phyloP scores from a whole-genome alignment of 2,329 filamentous ascomycete genomes.

The Erysiphe pulchra region DNA sequence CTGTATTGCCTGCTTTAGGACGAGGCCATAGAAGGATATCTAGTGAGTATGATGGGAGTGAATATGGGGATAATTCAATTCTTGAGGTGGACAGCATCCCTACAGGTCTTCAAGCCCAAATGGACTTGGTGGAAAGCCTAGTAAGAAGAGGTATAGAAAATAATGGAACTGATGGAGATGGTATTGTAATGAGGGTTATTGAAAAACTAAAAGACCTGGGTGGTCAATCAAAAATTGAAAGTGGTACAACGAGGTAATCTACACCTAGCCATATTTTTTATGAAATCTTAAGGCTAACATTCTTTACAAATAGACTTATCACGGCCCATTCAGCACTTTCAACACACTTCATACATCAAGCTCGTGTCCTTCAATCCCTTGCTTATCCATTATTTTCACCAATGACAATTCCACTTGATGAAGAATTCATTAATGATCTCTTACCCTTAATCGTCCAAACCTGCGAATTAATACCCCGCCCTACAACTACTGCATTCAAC shows the following conservation, averaged over 20 bases:
- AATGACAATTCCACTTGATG: slow-evolving; percentile 32
- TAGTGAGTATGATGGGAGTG: slow-evolving; percentile 44
- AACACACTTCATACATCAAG: slow-evolving; percentile 50
- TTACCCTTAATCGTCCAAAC: slow-evolving; percentile 40
- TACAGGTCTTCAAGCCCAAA: slow-evolving; percentile 37
- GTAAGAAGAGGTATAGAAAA: slow-evolving; percentile 39
- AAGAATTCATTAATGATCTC: slow-evolving; percentile 41
- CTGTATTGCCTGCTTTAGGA: slow-evolving; percentile 2
- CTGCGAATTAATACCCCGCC: slow-evolving; percentile 38
- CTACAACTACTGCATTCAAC: slow-evolving; percentile 32
- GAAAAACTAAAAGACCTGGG: slow-evolving; percentile 46
- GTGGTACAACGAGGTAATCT: slow-evolving; percentile 39
- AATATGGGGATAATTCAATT: slow-evolving; percentile 49
- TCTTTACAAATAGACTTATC: slow-evolving; percentile 29
- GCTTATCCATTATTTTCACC: slow-evolving; percentile 47
- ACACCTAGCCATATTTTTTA: neutral
- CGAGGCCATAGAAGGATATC: slow-evolving; percentile 22
- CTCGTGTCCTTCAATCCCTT: slow-evolving; percentile 47
- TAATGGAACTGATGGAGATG: slow-evolving; percentile 36
- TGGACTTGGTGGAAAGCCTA: slow-evolving; percentile 46
- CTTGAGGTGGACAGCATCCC: slow-evolving; percentile 43
- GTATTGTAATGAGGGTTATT: slow-evolving; percentile 41
- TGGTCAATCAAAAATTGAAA: slow-evolving; percentile 46
- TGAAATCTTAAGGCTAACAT: neutral
- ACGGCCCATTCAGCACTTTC: slow-evolving; percentile 51